phyloP scores from a whole-genome alignment of 352 stramenopile species.

The Thraustotheca clavata region DNA sequence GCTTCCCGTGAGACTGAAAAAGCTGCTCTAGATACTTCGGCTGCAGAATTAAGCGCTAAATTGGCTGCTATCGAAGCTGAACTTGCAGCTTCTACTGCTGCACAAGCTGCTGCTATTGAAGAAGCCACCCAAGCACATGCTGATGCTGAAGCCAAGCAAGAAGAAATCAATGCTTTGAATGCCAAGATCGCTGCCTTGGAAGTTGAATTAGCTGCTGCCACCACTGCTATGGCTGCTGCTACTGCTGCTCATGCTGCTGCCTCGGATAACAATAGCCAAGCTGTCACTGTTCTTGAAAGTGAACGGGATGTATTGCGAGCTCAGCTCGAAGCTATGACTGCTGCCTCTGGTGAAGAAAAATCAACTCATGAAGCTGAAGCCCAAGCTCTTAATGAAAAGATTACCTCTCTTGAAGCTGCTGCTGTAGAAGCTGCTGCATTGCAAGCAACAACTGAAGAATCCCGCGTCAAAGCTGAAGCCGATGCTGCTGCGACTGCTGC shows the following conservation, averaged over 20 bases:
- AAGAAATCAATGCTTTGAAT: not conserved
- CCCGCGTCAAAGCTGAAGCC: not conserved
- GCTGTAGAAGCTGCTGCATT: not conserved
- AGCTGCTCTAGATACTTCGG: not conserved
- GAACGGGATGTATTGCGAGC: not conserved
- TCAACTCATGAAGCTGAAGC: not conserved
- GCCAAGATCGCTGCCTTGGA: not conserved
- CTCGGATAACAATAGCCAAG: not conserved
- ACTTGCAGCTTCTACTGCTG: not conserved
- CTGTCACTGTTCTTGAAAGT: not conserved
- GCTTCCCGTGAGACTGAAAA: conserved; percentile 6
- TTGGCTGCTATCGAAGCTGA: not conserved
- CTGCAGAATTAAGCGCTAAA: not conserved
- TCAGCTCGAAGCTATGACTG: not conserved
- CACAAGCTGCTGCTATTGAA: not conserved
- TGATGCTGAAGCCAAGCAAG: not conserved
- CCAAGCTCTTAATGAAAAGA: not conserved
- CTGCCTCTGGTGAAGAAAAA: not conserved
- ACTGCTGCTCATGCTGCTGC: not conserved
- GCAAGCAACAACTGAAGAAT: not conserved
- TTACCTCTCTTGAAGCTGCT: not conserved
- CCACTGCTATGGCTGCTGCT: not conserved
- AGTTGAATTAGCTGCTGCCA: conserved; percentile 3
- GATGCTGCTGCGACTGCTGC: not conserved
- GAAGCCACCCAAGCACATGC: not conserved